phyloP scores from a whole-genome alignment of 1,284 basidiomycete genomes.

The Prillingera fragicola region DNA sequence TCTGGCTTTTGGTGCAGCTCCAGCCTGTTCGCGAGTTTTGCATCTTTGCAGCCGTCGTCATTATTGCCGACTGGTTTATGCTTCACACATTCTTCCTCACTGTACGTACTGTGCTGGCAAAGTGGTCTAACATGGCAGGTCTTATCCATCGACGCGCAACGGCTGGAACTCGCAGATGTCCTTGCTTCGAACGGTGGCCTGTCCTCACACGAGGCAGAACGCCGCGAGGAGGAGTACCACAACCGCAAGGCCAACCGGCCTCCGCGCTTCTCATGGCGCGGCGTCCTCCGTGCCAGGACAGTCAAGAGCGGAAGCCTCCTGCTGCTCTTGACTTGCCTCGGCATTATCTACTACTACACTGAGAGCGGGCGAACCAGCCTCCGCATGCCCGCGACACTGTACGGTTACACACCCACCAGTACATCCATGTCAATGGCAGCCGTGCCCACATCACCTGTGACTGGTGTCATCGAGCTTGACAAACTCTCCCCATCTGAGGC shows the following conservation, averaged over 20 bases:
- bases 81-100: conserved; percentile 56
- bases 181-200: conserved; percentile 22
- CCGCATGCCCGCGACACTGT: conserved; percentile 31
- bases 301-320: conserved; percentile 73
- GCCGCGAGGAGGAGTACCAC: conserved; percentile 11
- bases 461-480: conserved; percentile 15
- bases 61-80: conserved; percentile 87
- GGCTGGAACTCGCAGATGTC: conserved; percentile 51
- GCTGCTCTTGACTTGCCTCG: conserved; percentile 50
- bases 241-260: conserved; percentile 6
- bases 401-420: conserved; percentile 38
- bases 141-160: conserved; percentile 54
- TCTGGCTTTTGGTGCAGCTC: conserved; percentile 65
- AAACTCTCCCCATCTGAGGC: conserved; percentile 35
- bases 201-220: conserved; percentile 9
- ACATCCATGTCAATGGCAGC: conserved; percentile 6
- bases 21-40: conserved; percentile 90
- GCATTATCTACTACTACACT: conserved; percentile 44
- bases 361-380: conserved; percentile 25
- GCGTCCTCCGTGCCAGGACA: conserved; percentile 63
- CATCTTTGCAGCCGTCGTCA: conserved; percentile 84
- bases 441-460: conserved; percentile 16
- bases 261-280: conserved; percentile 27
- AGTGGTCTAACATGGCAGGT: conserved; percentile 30
- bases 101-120: conserved; percentile 20